These are phyloP conservation scores for sunflower (Helianthus annuus) DNA, from an alignment of 129 eudicot species.

Conservation along the genomic window HanXRQr2.0-SUNRISE NC_035441.2:142273991-142274490, in stretches of 20 bases:
- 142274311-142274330: constrained; percentile 50
- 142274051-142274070: constrained; percentile 7
- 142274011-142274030: background rate
- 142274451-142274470: constrained; percentile 47
- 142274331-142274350: constrained; percentile 49
- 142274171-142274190: no score
- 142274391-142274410: constrained; percentile 70
- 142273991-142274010: background rate
- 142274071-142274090: background rate
- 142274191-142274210: no score
- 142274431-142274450: constrained; percentile 50
- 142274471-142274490: constrained; percentile 73
- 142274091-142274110: constrained; percentile 8
- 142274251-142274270: constrained; percentile 13
- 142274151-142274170: no score
- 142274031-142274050: constrained; percentile 25
- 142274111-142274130: constrained; percentile 16
- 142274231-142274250: constrained; percentile 27
- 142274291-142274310: constrained; percentile 67
- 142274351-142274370: constrained; percentile 50
- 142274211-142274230: no score
- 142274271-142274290: constrained; percentile 65
- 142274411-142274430: constrained; percentile 82
- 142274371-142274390: constrained; percentile 51
- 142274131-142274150: constrained; percentile 8